Evolutionary conservation across 306 rosid genomes (phyloP), one percentile per base, ranked within the genome.

Genomic region (Prunus kanzakura): DNA sequence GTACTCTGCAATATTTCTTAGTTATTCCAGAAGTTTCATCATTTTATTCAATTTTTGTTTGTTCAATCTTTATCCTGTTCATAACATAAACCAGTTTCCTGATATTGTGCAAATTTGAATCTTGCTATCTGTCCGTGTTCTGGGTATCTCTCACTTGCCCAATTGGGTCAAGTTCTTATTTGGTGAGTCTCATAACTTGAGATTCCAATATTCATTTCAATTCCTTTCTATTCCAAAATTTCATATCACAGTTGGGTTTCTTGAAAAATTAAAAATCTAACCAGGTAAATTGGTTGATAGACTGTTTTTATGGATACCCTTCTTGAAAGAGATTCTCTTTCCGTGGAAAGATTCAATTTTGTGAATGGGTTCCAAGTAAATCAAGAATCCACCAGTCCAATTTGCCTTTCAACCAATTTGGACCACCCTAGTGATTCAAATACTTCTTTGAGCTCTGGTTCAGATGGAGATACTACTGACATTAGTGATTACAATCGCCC

Each of bases 341-440:
- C 84, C 23, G 57, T 76, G 43, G 81, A 85, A 11, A 78, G 80
- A 38, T 88, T 81, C 20, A 74, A 76, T 43, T 88, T 78, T 67
- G 67, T 41, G 7, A 76, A 86, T 77, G 86, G 82, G 41, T 79
- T 84, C 67, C 60, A 74, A 38, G 76, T 76, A 7, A 78, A 72
- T 35, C 82, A 71, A 75, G 86, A 85, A 58, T 18, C 69, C 62
- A 18, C 55, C 22, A 22, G 35, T 49, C 75, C 81, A 46, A 49
- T 81, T 64, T 66, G 72, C 11, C 30, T 55, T 84, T 69, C 80
- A 46, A 70, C 67, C 32, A 69, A 71, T 60, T 74, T 78, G 67
- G 74, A 49, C 10, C 58, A 18, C 56, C 5, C 66, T 50, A 63
- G 74, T 71, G 79, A 72, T 69, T 74, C 78, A 11, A 65, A 57